phyloP scores from a whole-genome alignment of 768 basidiomycete genomes.

The Guyanaporus albipodus region DNA sequence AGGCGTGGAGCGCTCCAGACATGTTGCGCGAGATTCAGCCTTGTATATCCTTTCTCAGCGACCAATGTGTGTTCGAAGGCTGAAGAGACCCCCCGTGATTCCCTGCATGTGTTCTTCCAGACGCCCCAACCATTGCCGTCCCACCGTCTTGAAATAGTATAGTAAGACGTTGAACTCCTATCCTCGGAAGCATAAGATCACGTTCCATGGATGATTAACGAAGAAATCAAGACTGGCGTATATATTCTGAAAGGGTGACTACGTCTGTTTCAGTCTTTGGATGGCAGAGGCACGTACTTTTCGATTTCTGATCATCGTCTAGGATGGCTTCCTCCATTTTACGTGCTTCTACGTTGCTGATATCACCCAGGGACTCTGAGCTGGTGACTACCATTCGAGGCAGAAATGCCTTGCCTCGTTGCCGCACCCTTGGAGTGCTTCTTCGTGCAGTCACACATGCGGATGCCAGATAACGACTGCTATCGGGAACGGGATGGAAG shows the following conservation, averaged over 20 bases:
- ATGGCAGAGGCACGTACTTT: neutral
- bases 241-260: neutral
- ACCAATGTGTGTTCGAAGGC: neutral
- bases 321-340: conserved; percentile 1
- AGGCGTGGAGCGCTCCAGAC: conserved; percentile 4
- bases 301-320: neutral
- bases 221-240: neutral
- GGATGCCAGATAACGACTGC: neutral
- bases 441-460: conserved; percentile 1
- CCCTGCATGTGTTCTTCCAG: conserved; percentile 2
- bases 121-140: conserved; percentile 3
- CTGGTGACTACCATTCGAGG: conserved; percentile 4
- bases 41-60: conserved; percentile 1
- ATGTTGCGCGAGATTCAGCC: conserved; percentile 5
- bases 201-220: neutral
- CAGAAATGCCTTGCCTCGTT: neutral
- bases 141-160: conserved; percentile 9
- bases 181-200: neutral
- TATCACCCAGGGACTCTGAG: conserved; percentile 3
- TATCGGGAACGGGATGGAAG: conserved; percentile 7
- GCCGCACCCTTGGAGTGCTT: neutral
- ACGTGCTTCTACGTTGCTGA: neutral
- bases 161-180: conserved; percentile 1
- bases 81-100: conserved; percentile 1
- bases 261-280: conserved; percentile 3